Evolutionary conservation across 148 eudicot species (phyloP), one percentile per base, ranked within the genome.

Genomic region (Rhododendron ovatum): DNA sequence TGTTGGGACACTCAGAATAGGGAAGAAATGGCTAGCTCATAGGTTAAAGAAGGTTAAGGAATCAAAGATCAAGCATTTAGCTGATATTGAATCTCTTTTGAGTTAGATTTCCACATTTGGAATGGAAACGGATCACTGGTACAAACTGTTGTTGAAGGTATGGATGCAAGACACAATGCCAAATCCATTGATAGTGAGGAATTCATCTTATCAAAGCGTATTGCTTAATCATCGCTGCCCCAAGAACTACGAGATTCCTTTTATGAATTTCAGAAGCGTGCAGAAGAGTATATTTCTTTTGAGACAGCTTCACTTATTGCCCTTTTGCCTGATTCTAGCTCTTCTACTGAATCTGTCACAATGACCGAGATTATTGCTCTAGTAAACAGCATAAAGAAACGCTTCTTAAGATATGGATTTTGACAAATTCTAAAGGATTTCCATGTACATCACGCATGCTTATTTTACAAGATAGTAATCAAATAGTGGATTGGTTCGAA

Each of bases 91-190:
- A 85, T 90, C 95, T 33, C 77, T 92, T 86, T 88, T 96, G 89
- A 89, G 88, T 89, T 88, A 91, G 87, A 87, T 95, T 51, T 95
- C 98, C 65, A 67, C 85, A 79, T 92, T 90, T 63, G 98, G 99
- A 74, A 97, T 97, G 99, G 92, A 94, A 90, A 95, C 95, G 11
- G 98, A 97, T 91, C 99, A 97, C 67, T 97, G 98, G 98, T 97
- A 92, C 92, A 95, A 94, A 87, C 78, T 90, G 20, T 88, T 97
- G 53, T 82, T 97, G 41, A 97, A 95, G 86, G 86, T 95, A 86
- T 95, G 99, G 99, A 91, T 97, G 96, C 95, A 97, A 86, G 88
- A 90, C 78, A 82, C 89, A 90, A 88, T 85, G 87, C 85, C 15
- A 95, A 90, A 85, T 77, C 71, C 80, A 89, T 88, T 7, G 89